Conservation (phyloP, 2,329 filamentous ascomycete species). For the Paecilomyces dactylethromorphus region DNA sequence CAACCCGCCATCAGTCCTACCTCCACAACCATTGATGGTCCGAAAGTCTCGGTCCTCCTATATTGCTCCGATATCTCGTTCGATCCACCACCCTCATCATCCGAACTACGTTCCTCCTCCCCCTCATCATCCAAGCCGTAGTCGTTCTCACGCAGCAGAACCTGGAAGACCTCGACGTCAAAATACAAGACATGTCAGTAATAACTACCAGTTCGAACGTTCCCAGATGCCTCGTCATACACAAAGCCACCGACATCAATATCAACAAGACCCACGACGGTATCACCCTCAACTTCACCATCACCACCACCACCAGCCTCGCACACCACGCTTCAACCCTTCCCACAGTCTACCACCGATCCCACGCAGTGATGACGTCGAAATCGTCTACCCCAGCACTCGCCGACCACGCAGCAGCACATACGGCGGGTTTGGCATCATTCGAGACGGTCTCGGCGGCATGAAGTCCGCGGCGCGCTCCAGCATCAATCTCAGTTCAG, state of each 20-base stretch:
- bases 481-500: constrained; percentile 18
- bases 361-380: constrained; percentile 23
- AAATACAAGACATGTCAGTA: constrained; percentile 6
- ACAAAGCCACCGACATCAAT: constrained; percentile 15
- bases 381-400: constrained; percentile 27
- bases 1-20: constrained; percentile 29
- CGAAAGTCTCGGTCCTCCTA: constrained; percentile 18
- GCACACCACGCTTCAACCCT: constrained; percentile 8
- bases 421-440: constrained; percentile 14
- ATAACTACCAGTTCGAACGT: constrained; percentile 18
- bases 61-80: constrained; percentile 10
- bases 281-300: constrained; percentile 7
- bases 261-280: constrained; percentile 16
- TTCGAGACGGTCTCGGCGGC: constrained; percentile 17
- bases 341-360: constrained; percentile 14
- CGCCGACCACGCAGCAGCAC: constrained; percentile 28
- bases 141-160: constrained; percentile 1
- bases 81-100: constrained; percentile 19
- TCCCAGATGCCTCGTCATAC: constrained; percentile 17
- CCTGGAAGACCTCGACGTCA: constrained; percentile 7
- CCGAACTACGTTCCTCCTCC: constrained; percentile 17
- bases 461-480: constrained; percentile 21
- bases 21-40: constrained; percentile 17
- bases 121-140: constrained; percentile 7
- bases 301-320: constrained; percentile 11